Percentiles rank a stretch among this genome's conserved stretches.
These are phyloP conservation scores for Stephania yunnanensis DNA, from an alignment of 164 flowering plant species.

Conservation along the genomic window DNA sequence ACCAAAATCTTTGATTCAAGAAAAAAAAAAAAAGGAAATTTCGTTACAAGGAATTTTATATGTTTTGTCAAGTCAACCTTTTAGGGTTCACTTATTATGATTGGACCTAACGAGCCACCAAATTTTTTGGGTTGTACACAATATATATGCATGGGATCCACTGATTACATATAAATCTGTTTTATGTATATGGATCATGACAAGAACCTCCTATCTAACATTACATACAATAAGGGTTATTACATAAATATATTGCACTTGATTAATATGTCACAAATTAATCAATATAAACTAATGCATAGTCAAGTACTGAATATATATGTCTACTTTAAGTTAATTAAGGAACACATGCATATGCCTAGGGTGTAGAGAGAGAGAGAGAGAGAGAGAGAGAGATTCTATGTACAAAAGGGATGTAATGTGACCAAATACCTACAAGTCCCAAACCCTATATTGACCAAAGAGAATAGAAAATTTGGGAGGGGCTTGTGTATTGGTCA, in stretches of 20 bases:
- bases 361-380: too few relatives aligned
- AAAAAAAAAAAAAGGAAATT: too few relatives aligned
- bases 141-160: too few relatives aligned
- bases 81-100: neutral
- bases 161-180: neutral
- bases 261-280: too few relatives aligned
- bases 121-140: too few relatives aligned
- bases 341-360: conserved; percentile 1
- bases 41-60: too few relatives aligned
- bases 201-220: neutral
- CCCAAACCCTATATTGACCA: conserved; percentile 13
- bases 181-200: neutral
- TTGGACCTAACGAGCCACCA: neutral
- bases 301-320: neutral
- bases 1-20: too few relatives aligned
- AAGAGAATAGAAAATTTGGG: conserved; percentile 7
- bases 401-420: neutral
- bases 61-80: neutral
- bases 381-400: neutral
- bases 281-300: neutral
- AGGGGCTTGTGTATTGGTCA: neutral
- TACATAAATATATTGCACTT: too few relatives aligned
- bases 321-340: neutral
- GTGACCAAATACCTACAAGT: neutral
- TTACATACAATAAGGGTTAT: too few relatives aligned